Conservation (phyloP, 2,329 filamentous ascomycete species). For the Ophidiomyces ophidiicola region DNA sequence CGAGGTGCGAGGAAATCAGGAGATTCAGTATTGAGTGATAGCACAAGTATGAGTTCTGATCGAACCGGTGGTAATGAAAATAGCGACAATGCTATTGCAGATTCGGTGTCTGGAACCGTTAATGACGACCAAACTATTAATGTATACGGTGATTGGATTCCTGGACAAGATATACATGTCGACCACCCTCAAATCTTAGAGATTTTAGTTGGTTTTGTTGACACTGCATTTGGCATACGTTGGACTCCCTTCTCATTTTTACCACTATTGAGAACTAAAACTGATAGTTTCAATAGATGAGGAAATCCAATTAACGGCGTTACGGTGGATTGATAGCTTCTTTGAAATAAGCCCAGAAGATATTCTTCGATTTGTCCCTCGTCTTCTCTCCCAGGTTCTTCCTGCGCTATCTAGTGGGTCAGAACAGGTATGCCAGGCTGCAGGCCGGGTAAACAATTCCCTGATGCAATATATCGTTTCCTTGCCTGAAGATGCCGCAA, state of each 20-base stretch:
- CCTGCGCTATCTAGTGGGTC: slow-evolving; percentile 88
- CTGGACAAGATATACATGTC: slow-evolving; percentile 90
- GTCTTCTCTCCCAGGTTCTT: slow-evolving; percentile 78
- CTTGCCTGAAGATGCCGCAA: slow-evolving; percentile 56
- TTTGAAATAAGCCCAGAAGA: slow-evolving; percentile 96
- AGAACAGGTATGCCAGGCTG: slow-evolving; percentile 77
- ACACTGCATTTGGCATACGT: slow-evolving; percentile 57
- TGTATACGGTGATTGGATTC: slow-evolving; percentile 87
- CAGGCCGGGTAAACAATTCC: slow-evolving; percentile 76
- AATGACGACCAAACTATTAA: slow-evolving; percentile 47
- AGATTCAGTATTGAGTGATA: slow-evolving; percentile 57
- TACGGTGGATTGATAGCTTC: slow-evolving; percentile 92
- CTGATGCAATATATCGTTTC: slow-evolving; percentile 92
- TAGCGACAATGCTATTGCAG: slow-evolving; percentile 45
- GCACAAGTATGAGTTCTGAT: slow-evolving; percentile 46
- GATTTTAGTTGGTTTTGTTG: slow-evolving; percentile 79
- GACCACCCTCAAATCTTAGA: slow-evolving; percentile 85
- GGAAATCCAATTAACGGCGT: slow-evolving; percentile 76
- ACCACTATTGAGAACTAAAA: neutral
- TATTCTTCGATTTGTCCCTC: slow-evolving; percentile 86
- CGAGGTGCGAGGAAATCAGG: slow-evolving; percentile 56
- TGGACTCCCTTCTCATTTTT: slow-evolving; percentile 2
- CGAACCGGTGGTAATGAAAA: slow-evolving; percentile 29
- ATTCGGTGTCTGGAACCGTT: slow-evolving; percentile 37
- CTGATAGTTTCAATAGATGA: slow-evolving; percentile 50